Conservation (phyloP, 305 asterid genomes). For the Fraxinus velutina region DNA sequence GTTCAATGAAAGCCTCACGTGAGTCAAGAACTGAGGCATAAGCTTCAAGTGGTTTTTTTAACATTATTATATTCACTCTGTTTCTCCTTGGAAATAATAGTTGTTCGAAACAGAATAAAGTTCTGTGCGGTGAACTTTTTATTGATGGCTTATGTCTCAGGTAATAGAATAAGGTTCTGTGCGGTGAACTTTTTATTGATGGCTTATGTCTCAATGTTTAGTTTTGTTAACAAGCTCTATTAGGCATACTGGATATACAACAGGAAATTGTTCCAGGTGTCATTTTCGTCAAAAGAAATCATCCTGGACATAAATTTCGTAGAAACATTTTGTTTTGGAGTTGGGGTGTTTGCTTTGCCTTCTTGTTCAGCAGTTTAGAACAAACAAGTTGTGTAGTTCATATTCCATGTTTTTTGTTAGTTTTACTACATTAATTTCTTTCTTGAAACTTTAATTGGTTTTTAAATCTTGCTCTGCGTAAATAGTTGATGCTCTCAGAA, state of each 20-base stretch:
- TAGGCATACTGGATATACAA: neutral
- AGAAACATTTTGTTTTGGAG: neutral
- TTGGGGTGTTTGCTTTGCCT: neutral
- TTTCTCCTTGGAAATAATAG: neutral
- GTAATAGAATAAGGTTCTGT: too few relatives aligned
- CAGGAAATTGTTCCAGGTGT: neutral
- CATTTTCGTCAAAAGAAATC: neutral
- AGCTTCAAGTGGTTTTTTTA: neutral
- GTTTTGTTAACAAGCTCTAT: neutral
- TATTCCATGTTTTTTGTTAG: neutral
- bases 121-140: neutral
- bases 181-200: neutral
- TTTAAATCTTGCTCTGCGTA: neutral
- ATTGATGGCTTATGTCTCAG: neutral
- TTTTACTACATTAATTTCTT: neutral
- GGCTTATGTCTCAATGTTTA: neutral
- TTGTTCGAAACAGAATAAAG: neutral
- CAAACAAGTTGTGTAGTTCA: neutral
- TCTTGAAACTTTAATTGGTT: slow-evolving; percentile 1
- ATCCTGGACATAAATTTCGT: neutral
- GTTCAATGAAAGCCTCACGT: neutral
- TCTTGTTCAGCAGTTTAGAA: neutral
- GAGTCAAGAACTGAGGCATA: neutral
- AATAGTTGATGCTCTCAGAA: neutral
- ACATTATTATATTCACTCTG: neutral